Percentiles rank a stretch among this genome's conserved stretches.
phyloP scores from a whole-genome alignment of 352 stramenopile species.

The Globisporangium okanoganense region DNA sequence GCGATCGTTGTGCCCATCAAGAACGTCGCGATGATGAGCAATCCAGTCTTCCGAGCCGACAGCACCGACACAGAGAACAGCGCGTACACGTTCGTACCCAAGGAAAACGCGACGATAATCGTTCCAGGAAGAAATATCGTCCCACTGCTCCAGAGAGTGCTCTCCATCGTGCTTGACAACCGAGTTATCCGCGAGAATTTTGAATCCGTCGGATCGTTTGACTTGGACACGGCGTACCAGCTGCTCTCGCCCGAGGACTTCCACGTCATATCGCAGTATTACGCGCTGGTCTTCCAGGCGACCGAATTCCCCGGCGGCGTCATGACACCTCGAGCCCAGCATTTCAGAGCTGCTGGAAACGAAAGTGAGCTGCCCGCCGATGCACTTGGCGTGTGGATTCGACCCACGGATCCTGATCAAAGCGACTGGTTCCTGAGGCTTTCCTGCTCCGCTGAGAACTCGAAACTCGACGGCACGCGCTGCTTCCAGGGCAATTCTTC shows the following conservation, averaged over 20 bases:
- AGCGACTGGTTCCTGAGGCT: slow-evolving; percentile 23
- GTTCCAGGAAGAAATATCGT: slow-evolving; percentile 19
- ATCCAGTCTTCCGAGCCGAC: slow-evolving; percentile 25
- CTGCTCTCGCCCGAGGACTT: slow-evolving; percentile 26
- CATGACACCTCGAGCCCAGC: slow-evolving; percentile 20
- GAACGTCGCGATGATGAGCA: slow-evolving; percentile 35
- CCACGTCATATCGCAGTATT: slow-evolving; percentile 25
- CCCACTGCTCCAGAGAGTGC: slow-evolving; percentile 17
- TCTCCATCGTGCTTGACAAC: slow-evolving; percentile 20
- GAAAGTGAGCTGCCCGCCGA: slow-evolving; percentile 8
- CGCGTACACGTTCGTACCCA: slow-evolving; percentile 7
- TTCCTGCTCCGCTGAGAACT: slow-evolving; percentile 19
- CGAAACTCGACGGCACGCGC: slow-evolving; percentile 18
- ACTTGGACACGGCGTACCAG: slow-evolving; percentile 25
- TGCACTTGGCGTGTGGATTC: slow-evolving; percentile 25
- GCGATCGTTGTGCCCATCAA: slow-evolving; percentile 36
- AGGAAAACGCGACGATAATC: background rate
- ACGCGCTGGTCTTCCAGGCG: slow-evolving; percentile 30
- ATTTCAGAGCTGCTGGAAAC: slow-evolving; percentile 12
- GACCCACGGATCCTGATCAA: slow-evolving; percentile 16
- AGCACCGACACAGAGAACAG: slow-evolving; percentile 12
- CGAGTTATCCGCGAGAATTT: slow-evolving; percentile 22
- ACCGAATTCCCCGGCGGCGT: slow-evolving; percentile 27
- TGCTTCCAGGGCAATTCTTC: slow-evolving; percentile 24
- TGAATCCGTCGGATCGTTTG: slow-evolving; percentile 19